A percentile compares a stretch with the other conserved stretches of the same genome.
phyloP scores from a whole-genome alignment of 805 yeast species.

The Saccharomycopsis capsularis region DNA sequence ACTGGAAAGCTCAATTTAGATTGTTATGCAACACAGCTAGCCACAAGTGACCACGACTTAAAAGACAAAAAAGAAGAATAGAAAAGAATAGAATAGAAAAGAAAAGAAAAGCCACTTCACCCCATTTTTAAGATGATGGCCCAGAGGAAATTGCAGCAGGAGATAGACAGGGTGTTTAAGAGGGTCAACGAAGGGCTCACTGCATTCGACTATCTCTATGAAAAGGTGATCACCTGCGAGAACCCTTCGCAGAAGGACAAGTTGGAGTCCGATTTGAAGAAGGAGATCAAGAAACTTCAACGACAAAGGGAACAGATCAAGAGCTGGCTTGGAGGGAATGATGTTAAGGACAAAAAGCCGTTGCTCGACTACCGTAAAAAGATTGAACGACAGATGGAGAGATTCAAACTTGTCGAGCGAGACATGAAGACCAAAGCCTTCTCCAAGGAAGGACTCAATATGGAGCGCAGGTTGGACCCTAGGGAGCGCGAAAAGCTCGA shows the following conservation, averaged over 20 bases:
- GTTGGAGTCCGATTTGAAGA: constrained; percentile 83
- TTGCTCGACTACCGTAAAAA: constrained; percentile 67
- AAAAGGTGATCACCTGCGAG: constrained; percentile 74
- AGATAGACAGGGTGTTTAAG: constrained; percentile 87
- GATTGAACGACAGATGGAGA: constrained; percentile 82
- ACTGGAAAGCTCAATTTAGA: too few species aligned
- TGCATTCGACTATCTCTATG: constrained; percentile 78
- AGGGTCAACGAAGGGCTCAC: constrained; percentile 88
- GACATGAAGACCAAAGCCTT: constrained; percentile 91
- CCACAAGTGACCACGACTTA: too few species aligned
- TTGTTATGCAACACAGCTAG: too few species aligned
- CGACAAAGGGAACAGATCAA: constrained; percentile 92
- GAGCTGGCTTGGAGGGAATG: constrained; percentile 87
- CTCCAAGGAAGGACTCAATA: constrained; percentile 84
- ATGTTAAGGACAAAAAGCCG: constrained; percentile 82
- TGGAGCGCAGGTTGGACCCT: constrained; percentile 60
- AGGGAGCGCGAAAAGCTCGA: constrained; percentile 57
- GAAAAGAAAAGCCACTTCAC: too few species aligned
- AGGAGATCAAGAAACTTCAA: constrained; percentile 91
- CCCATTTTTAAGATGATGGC: constrained; percentile 38
- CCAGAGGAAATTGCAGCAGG: constrained; percentile 47
- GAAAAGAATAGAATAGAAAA: too few species aligned
- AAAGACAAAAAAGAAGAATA: too few species aligned
- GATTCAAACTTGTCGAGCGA: constrained; percentile 90
- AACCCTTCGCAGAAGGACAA: constrained; percentile 88